Percentiles rank a stretch among this genome's conserved stretches.
Conservation (phyloP, 1,284 basidiomycete genomes). For the Cerioporus squamosus region DNA sequence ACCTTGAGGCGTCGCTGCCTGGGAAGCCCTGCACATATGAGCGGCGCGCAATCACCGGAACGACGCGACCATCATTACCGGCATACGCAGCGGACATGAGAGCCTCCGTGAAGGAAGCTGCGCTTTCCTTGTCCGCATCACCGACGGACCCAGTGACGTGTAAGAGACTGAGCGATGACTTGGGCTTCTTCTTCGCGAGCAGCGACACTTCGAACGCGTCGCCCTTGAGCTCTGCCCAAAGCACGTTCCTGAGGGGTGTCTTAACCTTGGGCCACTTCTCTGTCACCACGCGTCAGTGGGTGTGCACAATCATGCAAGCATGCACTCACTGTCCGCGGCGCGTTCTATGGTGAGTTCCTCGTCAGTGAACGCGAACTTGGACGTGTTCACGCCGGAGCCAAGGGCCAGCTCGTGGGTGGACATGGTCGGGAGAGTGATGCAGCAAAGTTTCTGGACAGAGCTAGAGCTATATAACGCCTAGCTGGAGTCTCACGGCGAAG, state of each 20-base stretch:
- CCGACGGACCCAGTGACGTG: constrained; percentile 48
- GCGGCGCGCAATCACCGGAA: background rate
- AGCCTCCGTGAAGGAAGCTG: constrained; percentile 58
- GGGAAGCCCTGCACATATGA: constrained; percentile 46
- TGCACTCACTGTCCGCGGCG: constrained; percentile 27
- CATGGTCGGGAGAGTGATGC: constrained; percentile 5
- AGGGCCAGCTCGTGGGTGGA: constrained; percentile 23
- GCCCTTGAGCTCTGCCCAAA: constrained; percentile 49
- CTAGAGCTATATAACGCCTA: background rate
- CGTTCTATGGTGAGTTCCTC: constrained; percentile 36
- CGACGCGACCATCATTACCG: constrained; percentile 44
- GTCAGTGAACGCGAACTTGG: constrained; percentile 35
- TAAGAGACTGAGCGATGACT: constrained; percentile 42
- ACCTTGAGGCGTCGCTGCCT: constrained; percentile 63
- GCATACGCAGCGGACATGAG: constrained; percentile 66
- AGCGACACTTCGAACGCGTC: constrained; percentile 50
- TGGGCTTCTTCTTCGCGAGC: constrained; percentile 42
- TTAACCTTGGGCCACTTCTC: constrained; percentile 35
- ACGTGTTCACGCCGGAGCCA: constrained; percentile 18
- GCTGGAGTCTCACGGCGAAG: too few relatives aligned
- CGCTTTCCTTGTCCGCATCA: constrained; percentile 40
- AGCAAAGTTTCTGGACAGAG: background rate
- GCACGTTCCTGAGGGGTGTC: constrained; percentile 51
- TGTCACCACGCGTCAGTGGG: constrained; percentile 6
- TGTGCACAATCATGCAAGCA: background rate